Conservation (phyloP, 2,329 filamentous ascomycete genomes). For the Beauveria sp. region DNA sequence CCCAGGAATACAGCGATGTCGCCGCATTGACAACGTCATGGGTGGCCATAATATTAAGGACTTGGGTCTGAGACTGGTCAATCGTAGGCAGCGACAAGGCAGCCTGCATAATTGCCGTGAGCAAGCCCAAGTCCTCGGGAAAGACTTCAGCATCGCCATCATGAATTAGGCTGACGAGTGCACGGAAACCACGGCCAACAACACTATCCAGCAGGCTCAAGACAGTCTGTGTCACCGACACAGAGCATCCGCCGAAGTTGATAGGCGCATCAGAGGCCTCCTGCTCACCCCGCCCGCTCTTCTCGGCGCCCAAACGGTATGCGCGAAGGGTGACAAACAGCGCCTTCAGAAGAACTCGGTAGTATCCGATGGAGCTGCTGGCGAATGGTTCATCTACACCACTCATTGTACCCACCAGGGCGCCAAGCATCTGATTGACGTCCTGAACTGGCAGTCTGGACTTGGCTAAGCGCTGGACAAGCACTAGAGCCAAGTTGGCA, state of each 20-base stretch:
- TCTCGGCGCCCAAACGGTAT: conserved; percentile 34
- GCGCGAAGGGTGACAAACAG: conserved; percentile 75
- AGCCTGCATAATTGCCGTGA: conserved; percentile 83
- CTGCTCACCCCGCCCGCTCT: background rate
- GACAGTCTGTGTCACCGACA: conserved; percentile 50
- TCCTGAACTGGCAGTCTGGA: conserved; percentile 41
- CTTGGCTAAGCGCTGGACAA: conserved; percentile 73
- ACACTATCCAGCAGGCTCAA: conserved; percentile 74
- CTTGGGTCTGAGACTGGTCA: conserved; percentile 61
- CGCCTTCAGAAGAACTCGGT: conserved; percentile 74
- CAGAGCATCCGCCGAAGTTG: conserved; percentile 27
- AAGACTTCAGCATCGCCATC: conserved; percentile 54
- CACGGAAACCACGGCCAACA: conserved; percentile 74
- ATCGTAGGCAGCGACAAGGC: conserved; percentile 72
- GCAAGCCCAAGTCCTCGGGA: conserved; percentile 75
- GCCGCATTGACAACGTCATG: conserved; percentile 74
- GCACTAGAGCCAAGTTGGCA: conserved; percentile 71
- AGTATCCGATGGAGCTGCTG: conserved; percentile 55
- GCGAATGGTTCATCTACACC: conserved; percentile 47
- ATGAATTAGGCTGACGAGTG: conserved; percentile 74
- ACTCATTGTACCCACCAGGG: conserved; percentile 45
- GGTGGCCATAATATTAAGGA: conserved; percentile 61
- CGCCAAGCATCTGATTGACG: conserved; percentile 42
- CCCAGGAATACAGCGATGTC: conserved; percentile 86
- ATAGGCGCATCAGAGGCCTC: conserved; percentile 24